A percentile compares a stretch with the other conserved stretches of the same genome.
Conservation (phyloP, 768 basidiomycete species). For the Pilatotrama ljubarskyi region DNA sequence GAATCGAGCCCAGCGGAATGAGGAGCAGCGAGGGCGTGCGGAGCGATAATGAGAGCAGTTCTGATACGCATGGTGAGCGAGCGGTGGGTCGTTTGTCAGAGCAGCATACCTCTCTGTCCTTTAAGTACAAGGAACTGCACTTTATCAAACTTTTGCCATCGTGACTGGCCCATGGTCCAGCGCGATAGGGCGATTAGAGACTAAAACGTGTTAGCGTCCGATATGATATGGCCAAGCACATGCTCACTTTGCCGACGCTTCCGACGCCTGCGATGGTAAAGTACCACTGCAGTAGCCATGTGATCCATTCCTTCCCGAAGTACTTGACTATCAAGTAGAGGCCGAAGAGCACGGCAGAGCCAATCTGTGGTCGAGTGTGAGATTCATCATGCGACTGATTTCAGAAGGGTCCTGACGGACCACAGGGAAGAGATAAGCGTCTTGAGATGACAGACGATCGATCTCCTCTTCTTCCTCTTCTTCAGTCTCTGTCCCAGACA, state of each 20-base stretch:
- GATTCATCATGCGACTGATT: background rate
- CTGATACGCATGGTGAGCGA: constrained; percentile 30
- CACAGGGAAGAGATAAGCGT: constrained; percentile 77
- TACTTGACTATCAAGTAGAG: constrained; percentile 74
- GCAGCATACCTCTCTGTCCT: constrained; percentile 44
- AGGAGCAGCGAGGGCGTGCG: constrained; percentile 59
- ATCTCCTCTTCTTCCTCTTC: constrained; percentile 60
- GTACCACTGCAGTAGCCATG: constrained; percentile 76
- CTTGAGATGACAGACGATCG: constrained; percentile 61
- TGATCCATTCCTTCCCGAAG: constrained; percentile 80
- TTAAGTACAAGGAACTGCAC: constrained; percentile 46
- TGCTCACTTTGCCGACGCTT: constrained; percentile 66
- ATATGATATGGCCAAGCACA: background rate
- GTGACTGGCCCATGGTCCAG: constrained; percentile 47
- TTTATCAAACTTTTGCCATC: constrained; percentile 60
- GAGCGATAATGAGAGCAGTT: constrained; percentile 43
- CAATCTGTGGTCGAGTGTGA: constrained; percentile 46
- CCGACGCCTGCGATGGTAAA: constrained; percentile 66
- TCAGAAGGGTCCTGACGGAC: constrained; percentile 42
- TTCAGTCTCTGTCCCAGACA: constrained; percentile 33
- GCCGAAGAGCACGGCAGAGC: constrained; percentile 66
- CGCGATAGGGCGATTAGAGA: constrained; percentile 50
- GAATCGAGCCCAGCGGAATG: constrained; percentile 58
- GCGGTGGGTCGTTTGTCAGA: constrained; percentile 11
- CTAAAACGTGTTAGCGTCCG: constrained; percentile 4